phyloP scores from a whole-genome alignment of 2,329 filamentous ascomycete genomes.

The Sclerotinia sclerotiorum region DNA sequence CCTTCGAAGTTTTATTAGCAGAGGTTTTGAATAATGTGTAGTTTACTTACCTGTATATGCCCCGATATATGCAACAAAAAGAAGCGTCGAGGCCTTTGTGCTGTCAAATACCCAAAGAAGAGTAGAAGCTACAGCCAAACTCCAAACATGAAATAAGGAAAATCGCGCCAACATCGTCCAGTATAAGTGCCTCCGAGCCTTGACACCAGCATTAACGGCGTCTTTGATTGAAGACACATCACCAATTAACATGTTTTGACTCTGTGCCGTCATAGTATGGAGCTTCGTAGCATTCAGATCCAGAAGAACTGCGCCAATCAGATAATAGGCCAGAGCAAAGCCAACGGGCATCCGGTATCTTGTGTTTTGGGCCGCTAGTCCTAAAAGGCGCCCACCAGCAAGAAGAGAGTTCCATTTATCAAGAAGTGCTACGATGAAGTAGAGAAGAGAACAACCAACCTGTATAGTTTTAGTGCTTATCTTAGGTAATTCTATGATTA shows the following conservation, averaged over 20 bases:
- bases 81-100: constrained; percentile 45
- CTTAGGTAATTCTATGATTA: neutral
- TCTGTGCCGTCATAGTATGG: constrained; percentile 17
- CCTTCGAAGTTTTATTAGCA: constrained; percentile 7
- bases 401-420: constrained; percentile 40
- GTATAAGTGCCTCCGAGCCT: constrained; percentile 43
- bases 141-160: constrained; percentile 46
- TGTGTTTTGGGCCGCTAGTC: constrained; percentile 39
- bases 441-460: constrained; percentile 39
- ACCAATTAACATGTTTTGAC: constrained; percentile 20
- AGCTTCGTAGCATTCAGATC: constrained; percentile 33
- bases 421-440: constrained; percentile 41
- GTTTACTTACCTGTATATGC: constrained; percentile 41
- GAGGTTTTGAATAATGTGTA: neutral
- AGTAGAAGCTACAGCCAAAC: constrained; percentile 41
- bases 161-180: constrained; percentile 45
- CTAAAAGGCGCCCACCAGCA: constrained; percentile 39
- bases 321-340: constrained; percentile 45
- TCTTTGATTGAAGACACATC: constrained; percentile 19
- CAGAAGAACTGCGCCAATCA: constrained; percentile 43
- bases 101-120: constrained; percentile 54
- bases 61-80: constrained; percentile 46
- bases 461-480: constrained; percentile 4
- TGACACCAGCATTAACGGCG: constrained; percentile 17
- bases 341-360: constrained; percentile 48